Evolutionary conservation across 2,329 filamentous ascomycete genomes (phyloP).

Genomic region (Aureobasidium sp.): DNA sequence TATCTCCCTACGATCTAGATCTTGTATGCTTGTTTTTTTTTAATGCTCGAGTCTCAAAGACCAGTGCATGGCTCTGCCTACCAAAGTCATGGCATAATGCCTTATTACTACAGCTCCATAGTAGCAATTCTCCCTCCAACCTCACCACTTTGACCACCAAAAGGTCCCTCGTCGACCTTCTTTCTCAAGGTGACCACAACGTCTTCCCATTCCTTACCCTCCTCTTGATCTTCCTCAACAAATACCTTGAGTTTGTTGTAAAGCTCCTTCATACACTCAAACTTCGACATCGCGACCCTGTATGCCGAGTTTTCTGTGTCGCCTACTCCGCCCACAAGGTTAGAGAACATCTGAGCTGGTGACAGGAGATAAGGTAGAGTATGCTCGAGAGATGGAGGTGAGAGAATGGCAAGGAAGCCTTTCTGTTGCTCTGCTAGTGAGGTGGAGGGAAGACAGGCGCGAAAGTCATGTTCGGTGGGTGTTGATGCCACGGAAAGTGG

Average conservation of each 20-base stretch:
- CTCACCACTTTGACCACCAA: constrained; percentile 33
- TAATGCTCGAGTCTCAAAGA: too few species aligned
- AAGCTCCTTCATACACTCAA: constrained; percentile 49
- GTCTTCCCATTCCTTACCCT: constrained; percentile 31
- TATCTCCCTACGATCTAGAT: too few species aligned
- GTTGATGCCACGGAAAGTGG: constrained; percentile 22
- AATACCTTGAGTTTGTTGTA: constrained; percentile 37
- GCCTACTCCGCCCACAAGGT: constrained; percentile 51
- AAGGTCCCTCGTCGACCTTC: constrained; percentile 37
- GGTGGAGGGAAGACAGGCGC: constrained; percentile 30
- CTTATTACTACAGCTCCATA: constrained; percentile 31
- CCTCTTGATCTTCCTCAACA: constrained; percentile 20
- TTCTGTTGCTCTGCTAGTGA: constrained; percentile 29
- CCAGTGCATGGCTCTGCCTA: too few species aligned
- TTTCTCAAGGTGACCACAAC: constrained; percentile 37
- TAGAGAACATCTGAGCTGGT: constrained; percentile 50
- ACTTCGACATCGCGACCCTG: constrained; percentile 51
- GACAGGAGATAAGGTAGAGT: constrained; percentile 52
- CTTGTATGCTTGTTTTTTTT: too few species aligned
- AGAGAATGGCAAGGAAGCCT: constrained; percentile 47
- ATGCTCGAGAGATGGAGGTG: constrained; percentile 43
- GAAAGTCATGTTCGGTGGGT: constrained; percentile 26
- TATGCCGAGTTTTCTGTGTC: constrained; percentile 53
- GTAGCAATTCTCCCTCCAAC: constrained; percentile 42
- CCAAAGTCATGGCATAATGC: too few species aligned